Percentiles rank a stretch among this genome's conserved stretches.
Evolutionary conservation across 2,329 filamentous ascomycete genomes (phyloP).

Genomic region (Periconia sp.): DNA sequence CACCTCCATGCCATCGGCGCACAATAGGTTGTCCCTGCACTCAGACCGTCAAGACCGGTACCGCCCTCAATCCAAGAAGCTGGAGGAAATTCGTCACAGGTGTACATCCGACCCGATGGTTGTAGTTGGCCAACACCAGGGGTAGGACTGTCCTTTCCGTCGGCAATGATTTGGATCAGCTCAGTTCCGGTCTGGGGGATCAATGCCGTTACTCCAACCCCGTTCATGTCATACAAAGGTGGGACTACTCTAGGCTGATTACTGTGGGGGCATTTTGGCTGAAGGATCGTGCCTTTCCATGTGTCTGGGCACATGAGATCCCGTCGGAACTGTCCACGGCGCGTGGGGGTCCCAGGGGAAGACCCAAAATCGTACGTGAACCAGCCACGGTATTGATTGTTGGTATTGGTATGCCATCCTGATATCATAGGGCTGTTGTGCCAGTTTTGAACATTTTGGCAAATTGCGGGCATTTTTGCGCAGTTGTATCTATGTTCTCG

Average conservation of each 20-base stretch:
- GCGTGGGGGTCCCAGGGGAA: not conserved
- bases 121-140: not conserved
- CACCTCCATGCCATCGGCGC: not conserved
- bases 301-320: conserved; percentile 1
- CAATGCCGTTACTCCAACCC: conserved; percentile 2
- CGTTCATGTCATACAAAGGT: not conserved
- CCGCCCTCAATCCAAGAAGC: conserved; percentile 31
- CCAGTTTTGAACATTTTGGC: not conserved
- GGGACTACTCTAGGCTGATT: conserved; percentile 15
- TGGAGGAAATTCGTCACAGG: conserved; percentile 36
- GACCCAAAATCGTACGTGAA: too few species aligned
- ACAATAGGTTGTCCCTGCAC: conserved; percentile 5
- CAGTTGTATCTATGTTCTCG: conserved; percentile 1
- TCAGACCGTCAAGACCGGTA: conserved; percentile 5
- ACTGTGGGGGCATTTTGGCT: conserved; percentile 7
- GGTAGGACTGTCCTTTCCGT: not conserved
- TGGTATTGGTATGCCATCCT: not conserved
- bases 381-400: not conserved
- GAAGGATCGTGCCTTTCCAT: conserved; percentile 5
- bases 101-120: conserved; percentile 15
- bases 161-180: not conserved
- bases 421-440: not conserved
- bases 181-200: conserved; percentile 2
- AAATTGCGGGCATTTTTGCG: conserved; percentile 1
- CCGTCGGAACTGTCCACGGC: not conserved